Evolutionary conservation across 306 rosid species (phyloP).

Genomic region (Lotus japonicus): DNA sequence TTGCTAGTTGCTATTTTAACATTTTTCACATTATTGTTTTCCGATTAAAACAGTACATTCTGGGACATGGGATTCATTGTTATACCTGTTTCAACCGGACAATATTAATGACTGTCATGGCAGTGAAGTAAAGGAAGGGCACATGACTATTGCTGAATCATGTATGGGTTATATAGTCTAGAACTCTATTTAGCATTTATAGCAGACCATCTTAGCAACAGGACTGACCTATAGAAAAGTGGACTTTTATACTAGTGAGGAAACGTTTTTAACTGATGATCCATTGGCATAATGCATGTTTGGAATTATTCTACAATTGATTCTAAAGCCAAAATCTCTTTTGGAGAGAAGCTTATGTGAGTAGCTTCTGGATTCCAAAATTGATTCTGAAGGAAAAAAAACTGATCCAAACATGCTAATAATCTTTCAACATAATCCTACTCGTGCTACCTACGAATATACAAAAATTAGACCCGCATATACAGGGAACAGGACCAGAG

Average conservation of each 20-base stretch:
- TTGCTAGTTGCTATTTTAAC: neutral
- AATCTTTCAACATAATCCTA: conserved; percentile 32
- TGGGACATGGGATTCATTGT: neutral
- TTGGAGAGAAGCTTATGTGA: too few relatives aligned
- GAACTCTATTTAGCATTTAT: conserved; percentile 1
- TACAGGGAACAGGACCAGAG: conserved; percentile 12
- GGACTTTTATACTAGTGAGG: neutral
- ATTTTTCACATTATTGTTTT: neutral
- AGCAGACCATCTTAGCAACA: neutral
- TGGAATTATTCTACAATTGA: too few relatives aligned
- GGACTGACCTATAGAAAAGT: neutral
- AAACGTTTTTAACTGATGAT: conserved; percentile 18
- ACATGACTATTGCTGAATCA: conserved; percentile 7
- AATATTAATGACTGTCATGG: neutral
- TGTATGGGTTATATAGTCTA: neutral
- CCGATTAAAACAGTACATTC: neutral
- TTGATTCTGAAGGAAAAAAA: too few relatives aligned
- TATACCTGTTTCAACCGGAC: neutral
- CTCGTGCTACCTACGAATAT: conserved; percentile 43
- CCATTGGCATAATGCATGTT: neutral
- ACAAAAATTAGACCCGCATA: conserved; percentile 37
- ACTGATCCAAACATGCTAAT: neutral
- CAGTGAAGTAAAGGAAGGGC: neutral
- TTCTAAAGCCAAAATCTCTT: too few relatives aligned
- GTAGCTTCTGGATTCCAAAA: too few relatives aligned